Conservation (phyloP, 1,139 yeast species). For the Zygoascus hellenicus region DNA sequence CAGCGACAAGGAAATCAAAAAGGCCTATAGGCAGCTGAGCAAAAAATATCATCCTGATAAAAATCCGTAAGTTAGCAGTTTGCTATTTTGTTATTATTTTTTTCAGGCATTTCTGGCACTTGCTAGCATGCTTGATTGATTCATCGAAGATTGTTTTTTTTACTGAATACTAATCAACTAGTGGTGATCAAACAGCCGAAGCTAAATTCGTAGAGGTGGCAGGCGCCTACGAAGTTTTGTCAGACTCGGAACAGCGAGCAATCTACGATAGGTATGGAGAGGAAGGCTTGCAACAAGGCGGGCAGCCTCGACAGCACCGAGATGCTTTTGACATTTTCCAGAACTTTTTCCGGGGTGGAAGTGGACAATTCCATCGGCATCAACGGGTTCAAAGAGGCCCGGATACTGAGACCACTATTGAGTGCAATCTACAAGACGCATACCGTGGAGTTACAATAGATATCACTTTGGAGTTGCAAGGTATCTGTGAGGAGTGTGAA, state of each 20-base stretch:
- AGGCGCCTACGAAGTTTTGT: constrained; percentile 85
- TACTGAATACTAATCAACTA: constrained; percentile 5
- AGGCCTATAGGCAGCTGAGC: constrained; percentile 77
- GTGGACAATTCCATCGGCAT: constrained; percentile 35
- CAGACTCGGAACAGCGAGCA: constrained; percentile 64
- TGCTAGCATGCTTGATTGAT: background rate
- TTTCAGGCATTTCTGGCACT: background rate
- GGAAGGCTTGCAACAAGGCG: constrained; percentile 57
- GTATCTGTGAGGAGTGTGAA: constrained; percentile 66
- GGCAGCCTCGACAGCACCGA: constrained; percentile 38
- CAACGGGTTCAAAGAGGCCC: constrained; percentile 56
- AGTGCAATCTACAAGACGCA: constrained; percentile 57
- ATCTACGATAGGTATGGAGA: constrained; percentile 79
- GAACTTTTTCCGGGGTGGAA: constrained; percentile 70
- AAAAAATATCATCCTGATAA: constrained; percentile 95
- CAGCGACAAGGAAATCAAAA: constrained; percentile 73
- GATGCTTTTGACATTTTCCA: constrained; percentile 72
- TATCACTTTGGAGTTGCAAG: constrained; percentile 63
- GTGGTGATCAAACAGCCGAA: constrained; percentile 70
- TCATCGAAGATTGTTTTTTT: background rate
- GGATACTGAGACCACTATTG: constrained; percentile 52
- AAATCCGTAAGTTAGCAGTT: constrained; percentile 54
- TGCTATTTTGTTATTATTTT: no score
- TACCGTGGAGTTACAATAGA: constrained; percentile 61
- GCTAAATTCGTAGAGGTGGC: constrained; percentile 85